Conservation (phyloP, 1,139 yeast species). For the Candida anutae region DNA sequence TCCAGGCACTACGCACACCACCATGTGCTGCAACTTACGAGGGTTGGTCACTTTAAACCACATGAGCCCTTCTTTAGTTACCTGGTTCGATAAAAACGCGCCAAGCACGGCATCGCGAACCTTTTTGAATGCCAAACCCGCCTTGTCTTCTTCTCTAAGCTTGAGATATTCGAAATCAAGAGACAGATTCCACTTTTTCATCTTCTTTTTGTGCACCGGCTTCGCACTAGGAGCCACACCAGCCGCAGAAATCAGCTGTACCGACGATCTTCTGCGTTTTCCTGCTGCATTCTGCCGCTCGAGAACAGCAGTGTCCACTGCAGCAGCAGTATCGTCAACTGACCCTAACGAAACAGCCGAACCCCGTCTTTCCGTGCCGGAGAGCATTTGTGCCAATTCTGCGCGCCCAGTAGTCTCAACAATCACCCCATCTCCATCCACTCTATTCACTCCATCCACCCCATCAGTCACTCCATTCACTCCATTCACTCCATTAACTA, state of each 20-base stretch:
- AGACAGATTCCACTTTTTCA: constrained; percentile 25
- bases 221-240: constrained; percentile 3
- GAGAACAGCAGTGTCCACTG: too few species aligned
- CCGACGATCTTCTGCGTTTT: constrained; percentile 30
- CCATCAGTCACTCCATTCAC: too few species aligned
- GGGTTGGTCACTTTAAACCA: constrained; percentile 5
- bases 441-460: too few species aligned
- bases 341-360: constrained; percentile 20
- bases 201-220: constrained; percentile 27
- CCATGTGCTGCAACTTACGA: constrained; percentile 28
- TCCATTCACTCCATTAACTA: too few species aligned
- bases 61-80: constrained; percentile 1
- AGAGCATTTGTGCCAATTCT: too few species aligned
- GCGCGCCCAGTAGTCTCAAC: too few species aligned
- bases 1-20: constrained; percentile 64
- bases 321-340: too few species aligned
- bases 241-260: constrained; percentile 16
- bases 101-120: constrained; percentile 45
- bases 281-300: too few species aligned
- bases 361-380: too few species aligned
- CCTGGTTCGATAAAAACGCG: constrained; percentile 2
- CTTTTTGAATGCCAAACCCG: constrained; percentile 24
- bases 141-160: constrained; percentile 10
- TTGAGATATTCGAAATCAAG: constrained; percentile 15
- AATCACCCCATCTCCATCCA: too few species aligned